Base-by-base conservation (phyloP, 306 rosid species). In the Glycyrrhiza uralensis region DNA sequence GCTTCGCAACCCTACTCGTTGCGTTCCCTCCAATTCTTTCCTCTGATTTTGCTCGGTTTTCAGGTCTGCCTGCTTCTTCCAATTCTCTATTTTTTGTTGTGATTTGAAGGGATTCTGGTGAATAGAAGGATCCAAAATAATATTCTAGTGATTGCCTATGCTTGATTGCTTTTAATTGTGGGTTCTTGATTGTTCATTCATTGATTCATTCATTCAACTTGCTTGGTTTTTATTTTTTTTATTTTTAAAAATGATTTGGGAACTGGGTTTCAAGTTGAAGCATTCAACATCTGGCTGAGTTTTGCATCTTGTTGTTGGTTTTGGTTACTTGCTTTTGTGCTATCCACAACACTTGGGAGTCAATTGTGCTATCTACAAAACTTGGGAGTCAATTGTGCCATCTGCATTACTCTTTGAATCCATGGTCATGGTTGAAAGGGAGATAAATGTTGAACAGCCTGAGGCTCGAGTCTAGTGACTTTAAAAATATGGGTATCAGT, bases 11-110 rank as follows among this genome's bases (percentile, higher is more conserved):
- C 81, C 77, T 58, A 58, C 0, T 26, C 2, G 1, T 17, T 33
- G n/a, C 15, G 7, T 62, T 39, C 29, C 5, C 71, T 52, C 71
- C 58, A 9, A 26, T 20, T 71, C 2, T 33, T 55, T 50, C 61
- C 36, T 30, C 41, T 3, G 33, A 59, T 67, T 36, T 30, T 28
- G 12, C 56, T 30, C 66, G 2, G 23, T 65, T 81, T n/a, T 74
- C 83, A 87, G 97, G 89, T 88, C 74, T 38, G 80, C 44, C 49
- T 65, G 1, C 30, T 76, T 44, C 7, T 63, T 23, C 19, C 12
- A 12, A 32, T 45, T 74, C 49, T 55, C 30, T 49, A 50, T 76
- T 74, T 76, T 74, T 75, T 46, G 24, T 11, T 60, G 5, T 56
- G 36, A 12, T 30, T 19, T 76, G 7, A 54, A 9, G 29, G 22